Conservation (phyloP, 1,139 yeast species). For the Pichia sp. region DNA sequence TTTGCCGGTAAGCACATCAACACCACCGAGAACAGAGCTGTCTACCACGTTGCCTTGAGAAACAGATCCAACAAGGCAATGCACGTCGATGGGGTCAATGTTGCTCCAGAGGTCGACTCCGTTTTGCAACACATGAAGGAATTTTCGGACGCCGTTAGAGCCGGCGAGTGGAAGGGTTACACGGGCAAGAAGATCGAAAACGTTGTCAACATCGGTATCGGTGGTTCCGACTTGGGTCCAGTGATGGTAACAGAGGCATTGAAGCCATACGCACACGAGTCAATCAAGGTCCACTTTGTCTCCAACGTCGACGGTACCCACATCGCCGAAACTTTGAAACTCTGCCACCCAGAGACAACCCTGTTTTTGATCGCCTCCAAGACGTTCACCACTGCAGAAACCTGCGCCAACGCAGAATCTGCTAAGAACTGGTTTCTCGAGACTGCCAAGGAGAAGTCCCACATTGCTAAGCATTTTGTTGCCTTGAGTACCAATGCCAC, state of each 20-base stretch:
- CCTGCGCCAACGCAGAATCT: conserved; percentile 89
- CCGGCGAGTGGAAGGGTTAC: conserved; percentile 95
- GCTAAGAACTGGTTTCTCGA: conserved; percentile 92
- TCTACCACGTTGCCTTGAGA: conserved; percentile 92
- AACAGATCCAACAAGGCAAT: conserved; percentile 79
- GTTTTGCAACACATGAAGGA: conserved; percentile 96
- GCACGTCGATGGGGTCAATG: conserved; percentile 86
- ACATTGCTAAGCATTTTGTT: conserved; percentile 94
- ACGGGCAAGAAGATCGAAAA: conserved; percentile 92
- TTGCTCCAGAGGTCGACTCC: conserved; percentile 82
- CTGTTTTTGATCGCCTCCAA: conserved; percentile 92
- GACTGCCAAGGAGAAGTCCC: conserved; percentile 56
- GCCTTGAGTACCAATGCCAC: conserved; percentile 91
- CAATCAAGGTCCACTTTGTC: conserved; percentile 81
- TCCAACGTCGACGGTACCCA: conserved; percentile 99
- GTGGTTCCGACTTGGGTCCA: conserved; percentile 98
- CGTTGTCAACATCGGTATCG: conserved; percentile 96
- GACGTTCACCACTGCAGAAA: conserved; percentile 98
- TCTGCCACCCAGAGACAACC: conserved; percentile 82
- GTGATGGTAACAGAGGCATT: conserved; percentile 99
- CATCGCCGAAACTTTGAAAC: conserved; percentile 82
- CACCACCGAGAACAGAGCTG: conserved; percentile 94
- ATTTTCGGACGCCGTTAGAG: conserved; percentile 81
- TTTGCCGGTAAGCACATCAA: conserved; percentile 92
- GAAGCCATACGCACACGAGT: conserved; percentile 78